phyloP scores from a whole-genome alignment of 129 eudicot genomes.

The Centaurea solstitialis region DNA sequence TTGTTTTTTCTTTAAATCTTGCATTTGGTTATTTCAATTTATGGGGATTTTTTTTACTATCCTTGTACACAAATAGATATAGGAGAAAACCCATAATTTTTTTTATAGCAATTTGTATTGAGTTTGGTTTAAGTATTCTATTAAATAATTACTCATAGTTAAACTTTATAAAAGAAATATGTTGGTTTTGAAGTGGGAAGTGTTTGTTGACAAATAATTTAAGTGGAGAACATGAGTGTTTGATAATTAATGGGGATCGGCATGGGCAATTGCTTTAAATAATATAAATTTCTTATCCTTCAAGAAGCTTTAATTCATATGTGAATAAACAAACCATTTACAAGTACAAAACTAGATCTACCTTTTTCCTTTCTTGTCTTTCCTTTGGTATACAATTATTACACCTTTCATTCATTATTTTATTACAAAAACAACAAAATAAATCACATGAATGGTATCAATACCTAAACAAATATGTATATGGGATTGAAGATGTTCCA shows the following conservation, averaged over 20 bases:
- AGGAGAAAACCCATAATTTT: neutral
- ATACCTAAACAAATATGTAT: neutral
- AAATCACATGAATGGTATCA: neutral
- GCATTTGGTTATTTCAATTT: neutral
- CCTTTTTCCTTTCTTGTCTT: neutral
- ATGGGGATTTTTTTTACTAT: neutral
- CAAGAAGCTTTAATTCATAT: neutral
- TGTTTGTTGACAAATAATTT: neutral
- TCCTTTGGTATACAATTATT: neutral
- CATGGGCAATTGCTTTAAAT: neutral
- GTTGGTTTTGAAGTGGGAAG: neutral
- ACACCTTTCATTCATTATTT: neutral
- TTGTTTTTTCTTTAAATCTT: neutral
- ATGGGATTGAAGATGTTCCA: neutral
- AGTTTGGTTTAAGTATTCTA: neutral
- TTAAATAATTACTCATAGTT: neutral
- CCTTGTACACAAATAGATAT: too few species aligned
- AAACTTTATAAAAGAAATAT: neutral
- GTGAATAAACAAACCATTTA: neutral
- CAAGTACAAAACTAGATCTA: slow-evolving; percentile 1
- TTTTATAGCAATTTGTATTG: neutral
- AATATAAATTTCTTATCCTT: neutral
- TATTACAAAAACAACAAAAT: neutral
- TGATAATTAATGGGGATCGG: neutral
- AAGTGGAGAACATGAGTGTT: neutral